phyloP scores from a whole-genome alignment of 495 filamentous ascomycete species.

The Geopyxis carbonaria region DNA sequence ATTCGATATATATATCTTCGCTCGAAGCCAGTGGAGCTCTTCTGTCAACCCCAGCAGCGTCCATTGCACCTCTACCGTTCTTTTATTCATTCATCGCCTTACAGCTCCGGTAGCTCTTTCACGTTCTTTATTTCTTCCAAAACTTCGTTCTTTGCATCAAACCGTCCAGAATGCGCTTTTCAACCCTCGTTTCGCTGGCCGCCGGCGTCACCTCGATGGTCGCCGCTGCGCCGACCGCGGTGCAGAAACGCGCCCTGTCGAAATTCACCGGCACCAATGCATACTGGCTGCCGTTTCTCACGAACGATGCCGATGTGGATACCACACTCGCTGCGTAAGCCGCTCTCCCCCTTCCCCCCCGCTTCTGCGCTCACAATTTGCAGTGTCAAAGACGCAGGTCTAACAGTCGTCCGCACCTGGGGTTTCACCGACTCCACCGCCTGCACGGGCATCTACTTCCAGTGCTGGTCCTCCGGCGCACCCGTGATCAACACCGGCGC shows the following conservation, averaged over 20 bases:
- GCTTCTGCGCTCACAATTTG: too few relatives aligned
- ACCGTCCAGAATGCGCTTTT: neutral
- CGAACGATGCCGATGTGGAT: constrained; percentile 45
- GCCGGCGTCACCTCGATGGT: neutral
- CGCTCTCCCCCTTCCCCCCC: too few relatives aligned
- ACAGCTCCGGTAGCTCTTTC: too few relatives aligned
- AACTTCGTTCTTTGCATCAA: too few relatives aligned
- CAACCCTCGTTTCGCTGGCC: neutral
- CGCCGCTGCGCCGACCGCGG: neutral
- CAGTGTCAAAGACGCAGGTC: constrained; percentile 35
- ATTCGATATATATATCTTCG: too few relatives aligned
- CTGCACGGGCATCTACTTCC: constrained; percentile 40
- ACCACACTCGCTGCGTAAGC: constrained; percentile 34
- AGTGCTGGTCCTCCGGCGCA: constrained; percentile 36
- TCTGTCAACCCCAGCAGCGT: too few relatives aligned
- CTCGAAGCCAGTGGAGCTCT: too few relatives aligned
- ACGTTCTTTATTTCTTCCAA: too few relatives aligned
- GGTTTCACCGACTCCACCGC: constrained; percentile 52
- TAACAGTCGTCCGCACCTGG: constrained; percentile 55
- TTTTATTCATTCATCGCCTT: too few relatives aligned
- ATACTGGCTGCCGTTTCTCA: constrained; percentile 59
- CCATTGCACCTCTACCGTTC: too few relatives aligned
- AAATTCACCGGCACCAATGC: constrained; percentile 52
- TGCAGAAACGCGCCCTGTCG: too few relatives aligned
- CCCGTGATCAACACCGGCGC: constrained; percentile 51